Evolutionary conservation across 192 early-diverging fungal genomes (phyloP).

Genomic region (Rhizoclosmatium sp.): DNA sequence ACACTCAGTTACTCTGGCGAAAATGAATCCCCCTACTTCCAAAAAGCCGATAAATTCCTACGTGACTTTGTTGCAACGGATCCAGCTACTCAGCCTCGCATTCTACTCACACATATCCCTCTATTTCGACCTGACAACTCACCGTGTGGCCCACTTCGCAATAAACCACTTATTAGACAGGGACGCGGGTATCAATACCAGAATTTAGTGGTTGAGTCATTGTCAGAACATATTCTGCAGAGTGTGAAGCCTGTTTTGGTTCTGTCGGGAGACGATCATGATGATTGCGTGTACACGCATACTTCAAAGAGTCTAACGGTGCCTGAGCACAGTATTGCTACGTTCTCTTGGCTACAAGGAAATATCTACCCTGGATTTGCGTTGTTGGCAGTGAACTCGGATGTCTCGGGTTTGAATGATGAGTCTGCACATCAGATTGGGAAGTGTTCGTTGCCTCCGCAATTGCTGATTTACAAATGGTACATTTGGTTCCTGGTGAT

Average conservation of each 20-base stretch:
- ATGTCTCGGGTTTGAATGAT: neutral
- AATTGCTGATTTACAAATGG: slow-evolving; percentile 53
- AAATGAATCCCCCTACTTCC: slow-evolving; percentile 42
- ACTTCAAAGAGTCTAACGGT: neutral
- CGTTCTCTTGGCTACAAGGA: slow-evolving; percentile 61
- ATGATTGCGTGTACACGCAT: slow-evolving; percentile 70
- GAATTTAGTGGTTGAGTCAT: slow-evolving; percentile 63
- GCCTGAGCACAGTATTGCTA: slow-evolving; percentile 55
- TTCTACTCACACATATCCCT: slow-evolving; percentile 90
- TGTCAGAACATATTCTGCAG: slow-evolving; percentile 66
- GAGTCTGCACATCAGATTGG: slow-evolving; percentile 25
- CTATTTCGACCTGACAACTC: slow-evolving; percentile 73
- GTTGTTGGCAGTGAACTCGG: slow-evolving; percentile 43
- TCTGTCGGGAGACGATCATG: slow-evolving; percentile 95
- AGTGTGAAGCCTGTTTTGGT: slow-evolving; percentile 70
- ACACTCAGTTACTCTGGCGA: slow-evolving; percentile 73
- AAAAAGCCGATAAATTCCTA: slow-evolving; percentile 63
- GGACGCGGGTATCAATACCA: slow-evolving; percentile 87
- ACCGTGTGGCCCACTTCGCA: slow-evolving; percentile 75
- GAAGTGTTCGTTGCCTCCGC: slow-evolving; percentile 47
- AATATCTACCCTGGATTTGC: slow-evolving; percentile 57
- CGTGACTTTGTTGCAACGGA: slow-evolving; percentile 37
- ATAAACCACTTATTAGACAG: slow-evolving; percentile 60
- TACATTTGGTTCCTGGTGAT: slow-evolving; percentile 43
- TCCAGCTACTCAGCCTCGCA: slow-evolving; percentile 37